Conservation (phyloP, 768 basidiomycete species). For the Tephrocybe rancida region DNA sequence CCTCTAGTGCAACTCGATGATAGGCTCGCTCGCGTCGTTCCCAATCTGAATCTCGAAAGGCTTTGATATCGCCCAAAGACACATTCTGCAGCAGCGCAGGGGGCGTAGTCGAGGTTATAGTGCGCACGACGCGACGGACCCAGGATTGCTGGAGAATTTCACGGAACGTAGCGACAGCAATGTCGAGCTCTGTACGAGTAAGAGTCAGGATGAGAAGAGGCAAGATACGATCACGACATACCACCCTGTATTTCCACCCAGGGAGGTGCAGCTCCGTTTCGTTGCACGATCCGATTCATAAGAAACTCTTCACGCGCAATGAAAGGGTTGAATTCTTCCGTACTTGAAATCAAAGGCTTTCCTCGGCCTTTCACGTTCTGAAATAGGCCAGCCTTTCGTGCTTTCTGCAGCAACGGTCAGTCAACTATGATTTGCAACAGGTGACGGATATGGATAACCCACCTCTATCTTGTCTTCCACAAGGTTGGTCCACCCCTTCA, state of each 20-base stretch:
- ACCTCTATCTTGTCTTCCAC: slow-evolving; percentile 85
- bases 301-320: slow-evolving; percentile 80
- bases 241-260: slow-evolving; percentile 86
- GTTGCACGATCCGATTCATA: slow-evolving; percentile 84
- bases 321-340: slow-evolving; percentile 52
- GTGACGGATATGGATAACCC: slow-evolving; percentile 9
- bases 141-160: slow-evolving; percentile 66
- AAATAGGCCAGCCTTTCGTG: slow-evolving; percentile 68
- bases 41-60: slow-evolving; percentile 70
- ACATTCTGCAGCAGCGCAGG: slow-evolving; percentile 36
- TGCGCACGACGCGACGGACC: slow-evolving; percentile 74
- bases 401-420: slow-evolving; percentile 45
- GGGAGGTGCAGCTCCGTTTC: slow-evolving; percentile 80
- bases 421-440: background rate
- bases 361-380: slow-evolving; percentile 70
- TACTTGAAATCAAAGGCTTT: slow-evolving; percentile 36
- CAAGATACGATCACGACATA: slow-evolving; percentile 26
- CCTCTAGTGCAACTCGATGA: slow-evolving; percentile 66
- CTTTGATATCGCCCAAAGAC: slow-evolving; percentile 36
- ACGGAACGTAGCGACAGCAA: slow-evolving; percentile 62
- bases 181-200: slow-evolving; percentile 60
- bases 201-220: background rate
- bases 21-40: slow-evolving; percentile 66
- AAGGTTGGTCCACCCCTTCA: slow-evolving; percentile 77
- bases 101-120: slow-evolving; percentile 49